Base-by-base conservation (phyloP, 805 yeast species). In the Lipomyces starkeyi region DNA sequence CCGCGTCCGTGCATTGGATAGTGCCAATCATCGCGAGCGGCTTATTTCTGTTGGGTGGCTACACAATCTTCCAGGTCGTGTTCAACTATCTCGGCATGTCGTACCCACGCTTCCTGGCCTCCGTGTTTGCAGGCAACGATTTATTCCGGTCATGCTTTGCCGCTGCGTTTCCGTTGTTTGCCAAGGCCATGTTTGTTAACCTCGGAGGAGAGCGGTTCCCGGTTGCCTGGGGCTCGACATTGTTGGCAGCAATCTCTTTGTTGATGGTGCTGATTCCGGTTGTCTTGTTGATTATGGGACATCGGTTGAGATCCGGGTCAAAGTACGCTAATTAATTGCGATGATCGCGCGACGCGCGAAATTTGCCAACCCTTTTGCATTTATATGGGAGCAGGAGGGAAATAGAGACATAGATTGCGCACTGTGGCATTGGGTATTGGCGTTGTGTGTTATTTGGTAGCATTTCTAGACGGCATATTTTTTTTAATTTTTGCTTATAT, bases 61-160 rank as follows among this genome's bases (percentile, higher is more conserved):
- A 84, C 73, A 69, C 80, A 54, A 75, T 84, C 53, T 87, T 87
- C 80, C 89, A 87, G 77, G 77, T 84, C 0, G 77, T 82, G 37
- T 82, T 86, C 74, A 80, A 83, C 69, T 86, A 86, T 69, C 76
- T 87, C 69, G 83, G 84, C 1, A 76, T 79, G 67, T 80, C 85
- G 4, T 87, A 84, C 74, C 83, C 81, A 47, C 77, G 83, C 63
- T 83, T 81, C 74, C 70, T 84, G 70, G 88, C 88, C 1, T 85
- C 89, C 0, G 89, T 85, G 1, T 86, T 84, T 76, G 89, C 89
- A 3, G 85, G 86, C 54, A 86, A 86, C 72, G 84, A 80, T 40
- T 77, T 86, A 37, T 80, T 62, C 58, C 55, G 65, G 2, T 34
- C 65, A 1, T 11, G 54, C 34, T 58, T 62, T 22, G 65, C 61